Base-by-base conservation (phyloP, 2,329 filamentous ascomycete species). In the Colletotrichum kahawae region DNA sequence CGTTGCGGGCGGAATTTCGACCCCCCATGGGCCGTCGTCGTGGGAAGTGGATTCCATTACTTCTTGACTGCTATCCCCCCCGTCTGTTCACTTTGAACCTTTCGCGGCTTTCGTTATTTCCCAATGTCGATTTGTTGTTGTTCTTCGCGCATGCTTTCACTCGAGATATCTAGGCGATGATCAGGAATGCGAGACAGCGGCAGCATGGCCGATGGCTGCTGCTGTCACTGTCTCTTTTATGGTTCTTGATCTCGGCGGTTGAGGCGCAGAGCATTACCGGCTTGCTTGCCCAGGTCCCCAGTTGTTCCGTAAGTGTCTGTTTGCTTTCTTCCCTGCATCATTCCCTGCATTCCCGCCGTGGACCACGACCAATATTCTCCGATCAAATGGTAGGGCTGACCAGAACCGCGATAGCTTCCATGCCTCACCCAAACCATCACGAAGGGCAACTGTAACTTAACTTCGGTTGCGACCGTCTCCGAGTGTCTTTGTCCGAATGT, bases 401-500 rank as follows among this genome's bases (percentile, higher is more conserved):
- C 34, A 21, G 48, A 36, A 59, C n/a, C 21, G 27, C 65, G 38
- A 60, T 36, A 77, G 74, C 67, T 76, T 57, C 57, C 74, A 43
- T 77, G 76, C 57, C 24, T 77, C 29, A 66, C 60, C 2, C 43
- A 65, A n/a, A 24, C 36, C 56, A 38, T 77, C 16, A 36, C 48
- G 7, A 33, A 31, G 24, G 74, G 74, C 7, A 75, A 68, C 62
- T 79, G 78, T 65, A 75, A 62, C 31, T 29, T 79, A 21, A 71
- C 77, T 16, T 67, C 71, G 27, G 59, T 72, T 18, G 43, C 36
- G 8, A 48, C 62, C 9, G 62, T 79, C 43, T 57, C 76, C 14
- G 77, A 76, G 4, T 79, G 78, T 21, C 14, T 77, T 4, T 79
- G 78, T 21, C 75, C 74, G 13, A 70, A 76, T 24, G 73, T 75